phyloP scores from a whole-genome alignment of 352 stramenopile species.

The Pythium sukuiense region DNA sequence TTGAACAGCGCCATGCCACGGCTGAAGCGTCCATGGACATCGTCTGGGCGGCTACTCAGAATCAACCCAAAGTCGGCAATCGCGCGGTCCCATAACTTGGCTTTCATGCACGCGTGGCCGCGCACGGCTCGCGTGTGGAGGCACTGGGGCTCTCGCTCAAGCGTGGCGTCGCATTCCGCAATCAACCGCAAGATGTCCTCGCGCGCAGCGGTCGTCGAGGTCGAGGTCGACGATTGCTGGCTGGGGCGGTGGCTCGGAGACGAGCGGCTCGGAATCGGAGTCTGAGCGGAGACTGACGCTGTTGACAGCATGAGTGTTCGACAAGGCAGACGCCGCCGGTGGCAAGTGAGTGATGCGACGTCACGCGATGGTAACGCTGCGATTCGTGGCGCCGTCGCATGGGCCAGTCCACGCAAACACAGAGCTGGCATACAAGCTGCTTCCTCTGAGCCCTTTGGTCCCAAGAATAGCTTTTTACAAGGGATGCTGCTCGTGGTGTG shows the following conservation, averaged over 20 bases:
- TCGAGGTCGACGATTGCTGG: not conserved
- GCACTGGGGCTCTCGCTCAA: constrained; percentile 45
- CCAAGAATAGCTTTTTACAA: not conserved
- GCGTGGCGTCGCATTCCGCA: constrained; percentile 45
- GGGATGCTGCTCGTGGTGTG: not conserved
- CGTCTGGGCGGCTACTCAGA: constrained; percentile 43
- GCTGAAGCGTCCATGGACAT: constrained; percentile 67
- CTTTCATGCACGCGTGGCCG: constrained; percentile 71
- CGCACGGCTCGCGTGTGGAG: constrained; percentile 62
- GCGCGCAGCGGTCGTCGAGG: constrained; percentile 29
- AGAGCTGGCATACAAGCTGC: not conserved
- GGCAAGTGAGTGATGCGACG: no score
- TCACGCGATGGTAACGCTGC: no score
- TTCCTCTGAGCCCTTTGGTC: no score
- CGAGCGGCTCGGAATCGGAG: not conserved
- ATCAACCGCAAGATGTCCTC: constrained; percentile 62
- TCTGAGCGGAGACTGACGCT: not conserved
- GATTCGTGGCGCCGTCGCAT: not conserved
- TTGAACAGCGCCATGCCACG: constrained; percentile 76
- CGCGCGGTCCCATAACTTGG: constrained; percentile 57
- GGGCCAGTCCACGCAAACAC: not conserved
- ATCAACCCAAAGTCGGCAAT: constrained; percentile 59
- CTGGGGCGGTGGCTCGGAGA: constrained; percentile 1
- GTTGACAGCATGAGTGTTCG: not conserved
- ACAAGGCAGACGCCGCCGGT: no score